Conservation (phyloP, 768 basidiomycete species). For the Rhodotorula paludigena region DNA sequence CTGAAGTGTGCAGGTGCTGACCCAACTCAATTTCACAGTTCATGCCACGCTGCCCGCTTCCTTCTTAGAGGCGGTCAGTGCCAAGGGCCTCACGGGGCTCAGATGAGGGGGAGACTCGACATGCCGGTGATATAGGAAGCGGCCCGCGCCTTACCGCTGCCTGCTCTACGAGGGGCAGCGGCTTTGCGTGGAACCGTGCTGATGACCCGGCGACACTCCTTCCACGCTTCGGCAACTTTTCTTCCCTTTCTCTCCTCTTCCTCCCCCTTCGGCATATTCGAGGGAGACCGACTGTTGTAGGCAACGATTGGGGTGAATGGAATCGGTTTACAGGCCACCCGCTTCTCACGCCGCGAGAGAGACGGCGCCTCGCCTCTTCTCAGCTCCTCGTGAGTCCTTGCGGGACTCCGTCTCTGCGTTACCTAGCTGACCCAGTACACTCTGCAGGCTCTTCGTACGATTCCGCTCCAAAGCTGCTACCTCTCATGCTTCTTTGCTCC, state of each 20-base stretch:
- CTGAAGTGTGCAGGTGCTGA: not conserved
- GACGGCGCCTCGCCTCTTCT: too few relatives aligned
- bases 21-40: not conserved
- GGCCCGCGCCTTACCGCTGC: slow-evolving; percentile 5
- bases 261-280: too few relatives aligned
- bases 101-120: slow-evolving; percentile 19
- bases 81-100: slow-evolving; percentile 21
- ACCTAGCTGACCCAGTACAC: too few relatives aligned
- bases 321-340: too few relatives aligned
- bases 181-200: slow-evolving; percentile 24
- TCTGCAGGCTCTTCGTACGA: too few relatives aligned
- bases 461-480: too few relatives aligned
- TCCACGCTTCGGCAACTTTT: not conserved
- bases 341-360: too few relatives aligned
- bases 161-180: slow-evolving; percentile 15
- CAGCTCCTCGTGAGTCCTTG: too few relatives aligned
- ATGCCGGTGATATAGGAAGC: slow-evolving; percentile 27
- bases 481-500: too few relatives aligned
- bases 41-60: slow-evolving; percentile 34
- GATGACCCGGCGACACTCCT: slow-evolving; percentile 11
- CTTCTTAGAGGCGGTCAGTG: slow-evolving; percentile 27
- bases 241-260: not conserved
- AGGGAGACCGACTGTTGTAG: too few relatives aligned
- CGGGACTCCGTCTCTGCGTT: too few relatives aligned
- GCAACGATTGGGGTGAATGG: too few relatives aligned